Evolutionary conservation across 805 yeast genomes (phyloP), one percentile per base, ranked within the genome.

Genomic region (Saccharomycopsis oosterbeekiorum): DNA sequence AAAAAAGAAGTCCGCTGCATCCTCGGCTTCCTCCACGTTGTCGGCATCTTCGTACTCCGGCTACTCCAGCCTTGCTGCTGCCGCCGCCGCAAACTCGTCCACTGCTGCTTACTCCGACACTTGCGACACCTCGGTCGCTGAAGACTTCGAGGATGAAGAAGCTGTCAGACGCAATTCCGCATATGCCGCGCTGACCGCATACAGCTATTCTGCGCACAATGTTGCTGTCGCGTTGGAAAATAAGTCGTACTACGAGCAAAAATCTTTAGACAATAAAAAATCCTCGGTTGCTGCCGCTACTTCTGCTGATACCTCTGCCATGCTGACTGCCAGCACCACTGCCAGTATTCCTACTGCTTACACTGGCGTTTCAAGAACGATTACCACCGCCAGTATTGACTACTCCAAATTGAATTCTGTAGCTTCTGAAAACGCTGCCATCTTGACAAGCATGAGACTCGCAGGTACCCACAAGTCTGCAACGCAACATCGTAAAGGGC

Each of bases 81-180:
- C 78, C 10, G 72, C 76, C 59, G 84, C 84, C 24, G 79, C 75
- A 58, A 78, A 77, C 58, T 80, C 80, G 34, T 47, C 89, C n/a
- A 88, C 86, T 43, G 78, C 80, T 26, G 90, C 90, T 57, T 89
- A 90, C 2, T 67, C 77, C 6, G 70, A 75, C 64, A 81, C 81
- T 56, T 79, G 81, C 54, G 70, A 71, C 56, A 78, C 78, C 14
- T 82, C 84, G 82, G n/a, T 39, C 14, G 40, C 43, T 34, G 40
- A 60, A 43, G 17, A 41, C 36, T 51, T 36, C n/a, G 29, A 56
- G n/a, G 34, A 76, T 43, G 75, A 84, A 66, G 79, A 79, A 37
- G 75, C 78, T 9, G 72, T 76, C 59, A 84, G 83, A 26, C 79
- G 75, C 58, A 78, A 77, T 58, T 80, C 80, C 34, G 53, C 53